Percentiles rank a stretch among this genome's conserved stretches.
phyloP scores from a whole-genome alignment of 1,284 basidiomycete species.

The Meripilus lineatus region DNA sequence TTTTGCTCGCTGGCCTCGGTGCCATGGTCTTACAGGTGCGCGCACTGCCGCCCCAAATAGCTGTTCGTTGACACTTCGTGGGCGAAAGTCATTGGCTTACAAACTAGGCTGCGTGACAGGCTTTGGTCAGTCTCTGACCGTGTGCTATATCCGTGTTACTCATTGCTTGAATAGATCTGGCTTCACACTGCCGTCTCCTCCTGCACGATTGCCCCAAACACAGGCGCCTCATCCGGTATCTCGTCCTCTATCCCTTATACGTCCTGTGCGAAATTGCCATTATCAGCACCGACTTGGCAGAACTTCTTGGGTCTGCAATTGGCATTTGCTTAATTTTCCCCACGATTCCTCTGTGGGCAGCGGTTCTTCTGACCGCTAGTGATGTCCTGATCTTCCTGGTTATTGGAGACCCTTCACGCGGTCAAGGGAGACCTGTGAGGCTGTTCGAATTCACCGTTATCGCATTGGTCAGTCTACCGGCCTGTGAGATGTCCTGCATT shows the following conservation, averaged over 20 bases:
- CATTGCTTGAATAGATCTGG: conserved; percentile 44
- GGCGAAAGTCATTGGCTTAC: conserved; percentile 42
- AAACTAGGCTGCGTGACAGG: conserved; percentile 67
- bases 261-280: conserved; percentile 74
- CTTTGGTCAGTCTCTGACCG: conserved; percentile 38
- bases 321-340: conserved; percentile 82
- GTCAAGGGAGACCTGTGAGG: conserved; percentile 54
- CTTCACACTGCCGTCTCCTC: conserved; percentile 67
- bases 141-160: not conserved
- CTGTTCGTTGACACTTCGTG: conserved; percentile 2
- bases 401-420: conserved; percentile 56
- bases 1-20: conserved; percentile 80
- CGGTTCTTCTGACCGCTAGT: conserved; percentile 76
- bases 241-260: conserved; percentile 67
- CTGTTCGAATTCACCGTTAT: conserved; percentile 73
- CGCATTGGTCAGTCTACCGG: conserved; percentile 45
- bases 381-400: conserved; percentile 80
- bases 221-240: conserved; percentile 54
- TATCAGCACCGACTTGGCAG: conserved; percentile 70
- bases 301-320: conserved; percentile 77
- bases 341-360: conserved; percentile 72
- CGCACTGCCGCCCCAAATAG: conserved; percentile 2
- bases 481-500: not conserved
- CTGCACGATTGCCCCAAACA: conserved; percentile 63
- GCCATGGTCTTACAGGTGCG: conserved; percentile 70